Conservation (phyloP, 73 alveolate species). For the Paraurostyla sp. region DNA sequence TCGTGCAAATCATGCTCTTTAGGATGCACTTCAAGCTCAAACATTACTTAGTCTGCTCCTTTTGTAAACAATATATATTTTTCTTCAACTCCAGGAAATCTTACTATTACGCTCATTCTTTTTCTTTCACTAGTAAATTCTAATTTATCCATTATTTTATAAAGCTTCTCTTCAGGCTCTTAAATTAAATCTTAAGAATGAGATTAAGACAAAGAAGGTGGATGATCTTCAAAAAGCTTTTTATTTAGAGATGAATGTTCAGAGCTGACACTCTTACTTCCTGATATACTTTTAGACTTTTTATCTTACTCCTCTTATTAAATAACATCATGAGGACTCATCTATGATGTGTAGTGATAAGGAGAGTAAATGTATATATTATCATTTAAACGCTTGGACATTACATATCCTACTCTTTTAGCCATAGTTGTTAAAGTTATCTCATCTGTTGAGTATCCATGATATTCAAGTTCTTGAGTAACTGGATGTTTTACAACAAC, state of each 20-base stretch:
- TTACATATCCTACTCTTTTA: neutral
- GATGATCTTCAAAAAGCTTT: too few relatives aligned
- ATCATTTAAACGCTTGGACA: slow-evolving; percentile 9
- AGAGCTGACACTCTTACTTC: too few relatives aligned
- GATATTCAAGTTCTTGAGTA: neutral
- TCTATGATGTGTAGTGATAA: too few relatives aligned
- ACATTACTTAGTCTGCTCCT: slow-evolving; percentile 42
- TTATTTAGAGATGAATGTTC: too few relatives aligned
- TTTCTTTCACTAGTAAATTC: slow-evolving; percentile 94
- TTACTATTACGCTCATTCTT: slow-evolving; percentile 91
- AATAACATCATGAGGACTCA: too few relatives aligned
- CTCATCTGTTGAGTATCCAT: slow-evolving; percentile 35
- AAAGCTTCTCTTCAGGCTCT: slow-evolving; percentile 25
- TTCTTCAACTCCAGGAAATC: neutral
- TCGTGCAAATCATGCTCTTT: too few relatives aligned
- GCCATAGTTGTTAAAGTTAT: slow-evolving; percentile 25
- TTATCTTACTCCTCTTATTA: too few relatives aligned
- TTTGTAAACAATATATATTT: neutral
- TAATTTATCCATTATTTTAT: slow-evolving; percentile 78
- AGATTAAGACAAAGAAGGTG: too few relatives aligned
- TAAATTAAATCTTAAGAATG: too few relatives aligned
- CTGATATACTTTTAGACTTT: too few relatives aligned
- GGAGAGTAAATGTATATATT: too few relatives aligned
- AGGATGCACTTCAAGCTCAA: neutral
- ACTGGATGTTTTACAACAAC: neutral